Percentiles rank a stretch among this genome's conserved stretches.
Conservation (phyloP, 345 rosid genomes). For the Eucalyptus sp. region DNA sequence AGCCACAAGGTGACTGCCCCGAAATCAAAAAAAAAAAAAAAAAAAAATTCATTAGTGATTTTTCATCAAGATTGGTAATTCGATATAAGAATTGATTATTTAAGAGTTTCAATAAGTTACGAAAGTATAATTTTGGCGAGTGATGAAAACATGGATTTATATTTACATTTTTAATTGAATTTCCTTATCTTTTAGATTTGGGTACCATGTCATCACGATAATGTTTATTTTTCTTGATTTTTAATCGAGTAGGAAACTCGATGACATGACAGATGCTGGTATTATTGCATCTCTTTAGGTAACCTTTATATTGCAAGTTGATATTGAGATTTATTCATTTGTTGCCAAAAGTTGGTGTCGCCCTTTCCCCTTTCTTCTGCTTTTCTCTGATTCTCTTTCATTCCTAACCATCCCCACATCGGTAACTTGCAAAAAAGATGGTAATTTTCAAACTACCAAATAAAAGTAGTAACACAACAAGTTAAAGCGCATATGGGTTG, state of each 20-base stretch:
- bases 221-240: not conserved
- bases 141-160: not conserved
- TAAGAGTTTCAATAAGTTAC: not conserved
- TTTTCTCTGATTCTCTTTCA: not conserved
- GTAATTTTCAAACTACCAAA: not conserved
- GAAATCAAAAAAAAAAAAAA: too few relatives aligned
- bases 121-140: not conserved
- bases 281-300: not conserved
- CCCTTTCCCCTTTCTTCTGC: not conserved
- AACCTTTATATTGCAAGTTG: not conserved
- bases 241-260: not conserved
- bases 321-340: not conserved
- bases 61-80: too few relatives aligned
- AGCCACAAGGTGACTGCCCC: too few relatives aligned
- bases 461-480: not conserved
- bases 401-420: not conserved
- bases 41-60: fast-evolving
- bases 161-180: not conserved
- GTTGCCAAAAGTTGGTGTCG: not conserved
- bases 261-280: not conserved
- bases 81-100: too few relatives aligned
- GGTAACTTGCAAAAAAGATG: too few relatives aligned
- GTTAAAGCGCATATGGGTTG: fast-evolving
- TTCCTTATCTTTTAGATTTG: not conserved
- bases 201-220: not conserved